These are phyloP conservation scores for Incumbomyces lentus DNA, from an alignment of 2,329 filamentous ascomycete genomes.

Conservation along the genomic window DNA sequence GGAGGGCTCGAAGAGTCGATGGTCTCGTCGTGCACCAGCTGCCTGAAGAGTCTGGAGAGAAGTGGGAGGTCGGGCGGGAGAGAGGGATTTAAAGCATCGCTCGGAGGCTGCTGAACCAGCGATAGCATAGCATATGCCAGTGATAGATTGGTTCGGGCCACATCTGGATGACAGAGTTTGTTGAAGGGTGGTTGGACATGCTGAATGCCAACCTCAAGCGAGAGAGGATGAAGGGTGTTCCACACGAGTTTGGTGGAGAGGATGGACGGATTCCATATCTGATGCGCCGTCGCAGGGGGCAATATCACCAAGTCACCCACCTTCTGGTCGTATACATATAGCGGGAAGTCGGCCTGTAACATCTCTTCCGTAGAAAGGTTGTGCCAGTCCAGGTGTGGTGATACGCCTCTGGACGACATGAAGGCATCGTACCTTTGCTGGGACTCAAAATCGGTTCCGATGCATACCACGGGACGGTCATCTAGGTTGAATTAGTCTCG, in stretches of 20 bases:
- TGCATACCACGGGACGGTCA: constrained; percentile 24
- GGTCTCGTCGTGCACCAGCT: constrained; percentile 26
- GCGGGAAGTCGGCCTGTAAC: constrained; percentile 26
- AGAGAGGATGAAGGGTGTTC: constrained; percentile 29
- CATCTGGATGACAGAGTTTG: constrained; percentile 27
- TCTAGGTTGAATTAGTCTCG: constrained; percentile 7
- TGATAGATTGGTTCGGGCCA: constrained; percentile 24
- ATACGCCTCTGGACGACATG: constrained; percentile 26
- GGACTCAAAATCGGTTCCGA: constrained; percentile 27
- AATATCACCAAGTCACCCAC: constrained; percentile 28
- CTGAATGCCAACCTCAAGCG: constrained; percentile 25
- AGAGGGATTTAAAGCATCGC: constrained; percentile 9
- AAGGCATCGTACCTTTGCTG: constrained; percentile 27
- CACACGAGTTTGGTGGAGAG: constrained; percentile 29
- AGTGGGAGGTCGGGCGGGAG: constrained; percentile 23
- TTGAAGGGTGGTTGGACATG: constrained; percentile 29
- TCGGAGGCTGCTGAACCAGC: constrained; percentile 16
- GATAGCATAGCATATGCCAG: constrained; percentile 26
- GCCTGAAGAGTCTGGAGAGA: constrained; percentile 23
- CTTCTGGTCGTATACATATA: constrained; percentile 27
- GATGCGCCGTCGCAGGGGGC: constrained; percentile 28
- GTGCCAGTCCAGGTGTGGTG: constrained; percentile 28
- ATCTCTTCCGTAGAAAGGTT: constrained; percentile 24
- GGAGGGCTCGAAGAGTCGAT: constrained; percentile 18
- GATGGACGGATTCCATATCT: constrained; percentile 28